phyloP scores from a whole-genome alignment of 2,329 filamentous ascomycete species.

The Exophiala bonariae region DNA sequence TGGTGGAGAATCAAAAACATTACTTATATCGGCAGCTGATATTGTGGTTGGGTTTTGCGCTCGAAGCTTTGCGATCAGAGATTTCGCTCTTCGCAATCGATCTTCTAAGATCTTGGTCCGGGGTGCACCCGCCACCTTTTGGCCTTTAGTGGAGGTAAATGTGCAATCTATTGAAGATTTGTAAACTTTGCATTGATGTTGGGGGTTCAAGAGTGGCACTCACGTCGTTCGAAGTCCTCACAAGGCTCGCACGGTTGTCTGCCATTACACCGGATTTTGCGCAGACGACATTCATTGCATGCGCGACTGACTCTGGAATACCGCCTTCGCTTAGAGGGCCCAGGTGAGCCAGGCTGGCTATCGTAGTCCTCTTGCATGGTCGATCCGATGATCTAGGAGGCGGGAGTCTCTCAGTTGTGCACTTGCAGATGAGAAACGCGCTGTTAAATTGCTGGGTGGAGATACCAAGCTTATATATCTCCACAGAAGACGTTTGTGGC shows the following conservation, averaged over 20 bases:
- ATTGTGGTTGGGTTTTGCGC: slow-evolving; percentile 11
- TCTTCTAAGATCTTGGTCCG: slow-evolving; percentile 23
- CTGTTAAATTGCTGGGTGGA: too few species aligned
- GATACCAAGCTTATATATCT: too few species aligned
- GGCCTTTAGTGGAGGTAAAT: slow-evolving; percentile 15
- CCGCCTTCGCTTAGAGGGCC: slow-evolving; percentile 10
- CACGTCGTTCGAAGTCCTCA: slow-evolving; percentile 15
- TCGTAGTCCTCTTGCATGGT: slow-evolving; percentile 13
- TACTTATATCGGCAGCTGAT: slow-evolving; percentile 11
- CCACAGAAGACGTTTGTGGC: too few species aligned
- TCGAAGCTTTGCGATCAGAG: slow-evolving; percentile 12
- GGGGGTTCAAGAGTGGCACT: not conserved
- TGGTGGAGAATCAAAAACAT: slow-evolving; percentile 19
- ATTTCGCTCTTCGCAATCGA: slow-evolving; percentile 19
- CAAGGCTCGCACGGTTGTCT: slow-evolving; percentile 42
- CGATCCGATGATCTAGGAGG: too few species aligned
- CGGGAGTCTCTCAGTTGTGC: too few species aligned
- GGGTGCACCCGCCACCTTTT: slow-evolving; percentile 11
- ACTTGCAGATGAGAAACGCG: too few species aligned
- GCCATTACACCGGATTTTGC: slow-evolving; percentile 44
- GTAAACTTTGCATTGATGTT: not conserved
- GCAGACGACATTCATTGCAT: slow-evolving; percentile 42
- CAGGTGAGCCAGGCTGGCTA: slow-evolving; percentile 13
- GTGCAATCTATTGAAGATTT: slow-evolving; percentile 16
- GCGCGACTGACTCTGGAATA: slow-evolving; percentile 28